Evolutionary conservation across 2,329 filamentous ascomycete genomes (phyloP).

Genomic region (Neonectria faginata): DNA sequence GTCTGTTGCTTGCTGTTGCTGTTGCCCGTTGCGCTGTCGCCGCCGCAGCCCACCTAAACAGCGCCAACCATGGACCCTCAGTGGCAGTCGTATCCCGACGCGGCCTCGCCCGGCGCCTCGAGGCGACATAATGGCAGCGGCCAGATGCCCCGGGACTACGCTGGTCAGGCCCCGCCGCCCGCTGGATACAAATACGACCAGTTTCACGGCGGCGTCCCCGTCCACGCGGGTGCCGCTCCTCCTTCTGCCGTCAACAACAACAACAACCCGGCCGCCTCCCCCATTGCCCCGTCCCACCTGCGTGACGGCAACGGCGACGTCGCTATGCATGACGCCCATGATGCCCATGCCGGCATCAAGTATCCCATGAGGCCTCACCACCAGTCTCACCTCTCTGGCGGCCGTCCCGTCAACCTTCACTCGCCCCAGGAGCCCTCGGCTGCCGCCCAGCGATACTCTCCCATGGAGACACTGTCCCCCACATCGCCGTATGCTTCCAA

Average conservation of each 20-base stretch:
- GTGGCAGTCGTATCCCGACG: slow-evolving; percentile 76
- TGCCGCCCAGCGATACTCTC: slow-evolving; percentile 92
- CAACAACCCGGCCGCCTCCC: slow-evolving; percentile 68
- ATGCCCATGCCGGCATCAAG: slow-evolving; percentile 87
- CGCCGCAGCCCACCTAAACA: slow-evolving; percentile 31
- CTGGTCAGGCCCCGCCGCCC: slow-evolving; percentile 55
- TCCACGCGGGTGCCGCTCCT: slow-evolving; percentile 42
- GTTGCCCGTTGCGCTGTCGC: slow-evolving; percentile 28
- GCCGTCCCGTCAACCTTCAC: slow-evolving; percentile 72
- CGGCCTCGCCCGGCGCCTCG: slow-evolving; percentile 65
- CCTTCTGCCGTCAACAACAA: slow-evolving; percentile 51
- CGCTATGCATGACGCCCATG: slow-evolving; percentile 86
- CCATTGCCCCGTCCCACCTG: slow-evolving; percentile 66
- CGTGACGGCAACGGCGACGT: slow-evolving; percentile 82
- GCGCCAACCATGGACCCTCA: slow-evolving; percentile 63
- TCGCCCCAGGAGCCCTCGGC: slow-evolving; percentile 78
- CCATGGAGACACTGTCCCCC: slow-evolving; percentile 90
- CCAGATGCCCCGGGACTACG: slow-evolving; percentile 63
- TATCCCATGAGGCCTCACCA: slow-evolving; percentile 85
- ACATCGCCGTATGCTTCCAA: slow-evolving; percentile 80
- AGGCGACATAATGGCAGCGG: slow-evolving; percentile 70
- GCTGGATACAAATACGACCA: slow-evolving; percentile 75
- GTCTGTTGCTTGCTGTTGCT: slow-evolving; percentile 23
- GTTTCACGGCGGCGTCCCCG: slow-evolving; percentile 63
- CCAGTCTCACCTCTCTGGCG: slow-evolving; percentile 74